These are phyloP conservation scores for Wickerhamiella siamensis DNA, from an alignment of 805 yeast genomes.

Conservation along the genomic window DNA sequence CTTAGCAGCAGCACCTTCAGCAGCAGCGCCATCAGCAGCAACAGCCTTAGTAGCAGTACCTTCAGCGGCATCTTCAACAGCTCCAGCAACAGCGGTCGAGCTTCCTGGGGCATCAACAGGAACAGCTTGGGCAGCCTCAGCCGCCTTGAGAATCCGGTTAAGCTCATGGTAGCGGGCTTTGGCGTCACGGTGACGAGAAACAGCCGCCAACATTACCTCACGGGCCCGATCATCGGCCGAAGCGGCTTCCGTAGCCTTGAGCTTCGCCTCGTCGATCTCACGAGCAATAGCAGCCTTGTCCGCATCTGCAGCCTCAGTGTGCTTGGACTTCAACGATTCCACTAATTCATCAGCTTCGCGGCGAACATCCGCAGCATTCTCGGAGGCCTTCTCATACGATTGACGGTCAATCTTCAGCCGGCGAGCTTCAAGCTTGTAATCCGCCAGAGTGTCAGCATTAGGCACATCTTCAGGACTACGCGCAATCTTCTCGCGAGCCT, in stretches of 20 bases:
- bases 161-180: constrained; percentile 4
- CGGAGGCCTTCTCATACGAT: neutral
- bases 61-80: constrained; percentile 4
- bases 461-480: neutral
- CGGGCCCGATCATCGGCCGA: constrained; percentile 10
- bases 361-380: neutral
- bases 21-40: constrained; percentile 32
- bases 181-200: constrained; percentile 16
- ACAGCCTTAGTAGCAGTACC: constrained; percentile 21
- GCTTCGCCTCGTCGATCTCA: constrained; percentile 22
- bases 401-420: neutral
- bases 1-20: neutral
- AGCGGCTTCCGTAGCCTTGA: constrained; percentile 2
- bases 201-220: constrained; percentile 16
- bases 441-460: neutral
- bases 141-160: constrained; percentile 1
- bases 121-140: constrained; percentile 3
- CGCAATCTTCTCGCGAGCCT: neutral
- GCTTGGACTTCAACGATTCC: constrained; percentile 21
- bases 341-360: neutral
- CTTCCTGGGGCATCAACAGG: constrained; percentile 4
- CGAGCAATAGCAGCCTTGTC: constrained; percentile 55
- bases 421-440: neutral
- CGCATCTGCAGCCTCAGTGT: constrained; percentile 44
- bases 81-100: neutral